Evolutionary conservation across 441 rosid genomes (phyloP), one percentile per base, ranked within the genome.

Genomic region (Erysimum pusillum): DNA sequence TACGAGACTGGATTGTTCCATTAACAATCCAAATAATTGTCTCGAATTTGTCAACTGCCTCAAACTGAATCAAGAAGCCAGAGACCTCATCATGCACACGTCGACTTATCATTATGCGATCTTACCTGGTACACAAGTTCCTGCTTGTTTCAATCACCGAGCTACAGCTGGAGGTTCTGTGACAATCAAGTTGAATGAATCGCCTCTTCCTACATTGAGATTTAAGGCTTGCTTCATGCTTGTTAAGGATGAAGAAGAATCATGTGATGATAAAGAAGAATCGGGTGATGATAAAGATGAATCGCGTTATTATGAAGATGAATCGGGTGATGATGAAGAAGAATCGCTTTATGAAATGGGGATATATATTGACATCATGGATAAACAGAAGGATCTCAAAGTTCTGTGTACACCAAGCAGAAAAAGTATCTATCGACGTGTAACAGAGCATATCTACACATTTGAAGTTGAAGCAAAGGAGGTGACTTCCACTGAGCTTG

Each of bases 331-430:
- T n/a, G n/a, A n/a, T n/a, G n/a, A n/a, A n/a, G n/a, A n/a, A n/a
- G n/a, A n/a, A n/a, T n/a, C n/a, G n/a, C n/a, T n/a, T n/a, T n/a
- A 0, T 1, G 5, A 0, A 2, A 0, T 1, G 1, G 0, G 0
- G 0, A 9, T 46, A 3, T 0, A 3, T 3, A 9, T 22, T 1
- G 3, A 53, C 34, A 10, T 25, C 58, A 51, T 18, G 31, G 31
- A 8, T 13, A 49, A 51, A 51, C 25, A 9, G 12, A 22, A 20
- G 2, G 31, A 10, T 20, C 32, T 20, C 11, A 15, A 7, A 35
- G 38, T 35, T 35, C 2, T 2, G 7, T 35, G 38, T 35, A 35
- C 9, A 35, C 8, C 38, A 39, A 22, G 25, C n/a, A n/a, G 25
- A 22, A 2, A 1, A 11, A 56, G 1, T 54, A 9, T 18, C 31